These are phyloP conservation scores for Parachlorella kessleri DNA, from an alignment of 139 green algal genomes.

Conservation along the genomic window DNA sequence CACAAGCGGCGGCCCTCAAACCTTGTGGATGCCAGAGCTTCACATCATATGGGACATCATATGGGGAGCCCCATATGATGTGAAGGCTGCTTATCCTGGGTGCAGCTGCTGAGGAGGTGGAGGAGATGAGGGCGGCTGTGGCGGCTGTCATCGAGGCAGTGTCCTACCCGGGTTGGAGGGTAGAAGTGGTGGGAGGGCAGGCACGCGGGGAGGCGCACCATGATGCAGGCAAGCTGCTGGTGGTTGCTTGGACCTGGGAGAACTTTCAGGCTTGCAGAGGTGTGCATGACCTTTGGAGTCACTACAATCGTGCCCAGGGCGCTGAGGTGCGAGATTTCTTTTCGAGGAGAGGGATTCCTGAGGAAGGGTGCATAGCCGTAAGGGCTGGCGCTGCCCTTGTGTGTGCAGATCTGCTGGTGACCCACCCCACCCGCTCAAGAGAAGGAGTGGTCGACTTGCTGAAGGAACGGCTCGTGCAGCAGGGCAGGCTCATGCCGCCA, in stretches of 20 bases:
- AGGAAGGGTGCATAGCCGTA: not conserved
- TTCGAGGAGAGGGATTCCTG: not conserved
- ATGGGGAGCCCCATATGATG: no score
- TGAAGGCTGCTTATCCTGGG: no score
- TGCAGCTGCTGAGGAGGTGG: slow-evolving; percentile 19
- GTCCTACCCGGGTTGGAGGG: slow-evolving; percentile 7
- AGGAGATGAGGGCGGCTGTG: slow-evolving; percentile 29
- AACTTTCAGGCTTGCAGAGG: no score
- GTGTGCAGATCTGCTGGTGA: slow-evolving; percentile 20
- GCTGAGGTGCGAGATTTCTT: not conserved
- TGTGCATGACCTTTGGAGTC: not conserved
- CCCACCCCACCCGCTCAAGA: slow-evolving; percentile 11
- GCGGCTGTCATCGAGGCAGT: slow-evolving; percentile 3
- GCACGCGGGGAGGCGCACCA: slow-evolving; percentile 13
- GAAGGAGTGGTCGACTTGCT: slow-evolving; percentile 18
- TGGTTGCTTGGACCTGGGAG: no score
- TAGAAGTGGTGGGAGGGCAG: slow-evolving; percentile 32
- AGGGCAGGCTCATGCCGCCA: slow-evolving; percentile 4
- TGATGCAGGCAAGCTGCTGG: no score
- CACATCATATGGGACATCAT: no score
- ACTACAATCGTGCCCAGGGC: not conserved
- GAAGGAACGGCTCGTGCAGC: slow-evolving; percentile 16
- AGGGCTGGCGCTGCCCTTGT: not conserved
- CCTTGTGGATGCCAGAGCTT: no score
- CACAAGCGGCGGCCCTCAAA: not conserved